Percentiles rank a stretch among this genome's conserved stretches.
These are phyloP conservation scores for Brassica rapa DNA, from an alignment of 345 rosid species.

Conservation along the genomic window DNA sequence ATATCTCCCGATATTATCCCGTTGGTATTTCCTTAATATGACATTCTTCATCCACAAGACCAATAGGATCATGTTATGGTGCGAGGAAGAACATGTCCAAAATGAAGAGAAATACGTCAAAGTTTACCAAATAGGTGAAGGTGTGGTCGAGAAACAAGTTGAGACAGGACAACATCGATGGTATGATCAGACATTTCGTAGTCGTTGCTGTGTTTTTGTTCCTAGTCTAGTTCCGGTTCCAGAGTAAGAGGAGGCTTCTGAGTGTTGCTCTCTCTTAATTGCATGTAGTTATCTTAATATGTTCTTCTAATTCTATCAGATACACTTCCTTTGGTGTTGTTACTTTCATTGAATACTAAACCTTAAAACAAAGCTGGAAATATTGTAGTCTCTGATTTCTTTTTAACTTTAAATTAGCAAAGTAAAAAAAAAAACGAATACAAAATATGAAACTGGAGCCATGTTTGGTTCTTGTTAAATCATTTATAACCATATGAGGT, in stretches of 20 bases:
- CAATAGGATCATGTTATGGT: background rate
- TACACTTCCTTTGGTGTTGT: background rate
- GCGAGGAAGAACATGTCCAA: background rate
- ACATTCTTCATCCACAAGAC: too few relatives aligned
- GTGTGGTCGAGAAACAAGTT: constrained; percentile 16
- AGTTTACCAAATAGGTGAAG: constrained; percentile 8
- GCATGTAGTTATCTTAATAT: background rate
- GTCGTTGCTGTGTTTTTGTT: background rate
- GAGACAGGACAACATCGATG: background rate
- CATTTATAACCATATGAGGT: background rate
- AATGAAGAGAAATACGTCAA: background rate
- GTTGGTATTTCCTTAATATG: too few relatives aligned
- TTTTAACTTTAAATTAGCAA: background rate
- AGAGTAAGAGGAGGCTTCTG: background rate
- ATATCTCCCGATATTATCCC: too few relatives aligned
- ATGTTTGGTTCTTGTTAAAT: background rate
- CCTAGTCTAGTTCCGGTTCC: background rate
- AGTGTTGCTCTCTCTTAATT: too few relatives aligned
- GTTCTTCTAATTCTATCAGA: background rate
- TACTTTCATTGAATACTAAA: background rate
- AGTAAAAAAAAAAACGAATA: background rate
- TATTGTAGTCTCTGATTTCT: background rate
- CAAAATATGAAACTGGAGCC: background rate
- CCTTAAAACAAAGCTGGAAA: background rate
- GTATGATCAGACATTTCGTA: background rate